Conservation (phyloP, 495 filamentous ascomycete genomes). For the Xanthoparmelia taractica region DNA sequence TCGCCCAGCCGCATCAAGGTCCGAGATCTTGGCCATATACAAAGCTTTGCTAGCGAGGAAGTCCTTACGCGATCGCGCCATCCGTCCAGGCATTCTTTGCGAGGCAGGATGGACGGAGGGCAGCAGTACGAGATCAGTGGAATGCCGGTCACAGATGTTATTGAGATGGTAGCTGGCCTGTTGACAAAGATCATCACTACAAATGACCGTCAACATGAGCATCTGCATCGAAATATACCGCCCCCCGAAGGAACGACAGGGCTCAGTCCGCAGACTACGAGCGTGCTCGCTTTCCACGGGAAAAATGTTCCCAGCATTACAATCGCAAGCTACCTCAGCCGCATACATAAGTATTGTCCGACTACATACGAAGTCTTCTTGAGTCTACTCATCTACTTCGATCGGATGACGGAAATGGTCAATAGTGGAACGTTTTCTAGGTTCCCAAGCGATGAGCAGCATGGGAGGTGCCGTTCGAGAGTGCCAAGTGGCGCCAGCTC, state of each 20-base stretch:
- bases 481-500: conserved; percentile 3
- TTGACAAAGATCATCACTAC: conserved; percentile 97
- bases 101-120: conserved; percentile 34
- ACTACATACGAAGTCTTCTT: conserved; percentile 98
- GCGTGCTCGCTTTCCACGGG: conserved; percentile 96
- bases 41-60: conserved; percentile 75
- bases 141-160: conserved; percentile 96
- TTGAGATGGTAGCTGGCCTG: conserved; percentile 99
- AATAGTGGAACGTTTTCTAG: conserved; percentile 58
- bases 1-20: conserved; percentile 75
- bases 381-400: conserved; percentile 92
- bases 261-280: conserved; percentile 72
- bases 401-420: conserved; percentile 95
- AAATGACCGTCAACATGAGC: conserved; percentile 89
- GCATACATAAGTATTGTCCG: conserved; percentile 98
- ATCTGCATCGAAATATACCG: conserved; percentile 63
- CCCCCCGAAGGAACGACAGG: conserved; percentile 54
- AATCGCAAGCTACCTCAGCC: conserved; percentile 88
- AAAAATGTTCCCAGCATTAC: conserved; percentile 98
- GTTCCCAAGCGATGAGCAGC: conserved; percentile 39
- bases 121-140: conserved; percentile 86
- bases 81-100: conserved; percentile 34
- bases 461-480: conserved; percentile 25
- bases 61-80: conserved; percentile 46
- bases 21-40: conserved; percentile 78